Conservation (phyloP, 306 rosid genomes). For the Urtica urens region DNA sequence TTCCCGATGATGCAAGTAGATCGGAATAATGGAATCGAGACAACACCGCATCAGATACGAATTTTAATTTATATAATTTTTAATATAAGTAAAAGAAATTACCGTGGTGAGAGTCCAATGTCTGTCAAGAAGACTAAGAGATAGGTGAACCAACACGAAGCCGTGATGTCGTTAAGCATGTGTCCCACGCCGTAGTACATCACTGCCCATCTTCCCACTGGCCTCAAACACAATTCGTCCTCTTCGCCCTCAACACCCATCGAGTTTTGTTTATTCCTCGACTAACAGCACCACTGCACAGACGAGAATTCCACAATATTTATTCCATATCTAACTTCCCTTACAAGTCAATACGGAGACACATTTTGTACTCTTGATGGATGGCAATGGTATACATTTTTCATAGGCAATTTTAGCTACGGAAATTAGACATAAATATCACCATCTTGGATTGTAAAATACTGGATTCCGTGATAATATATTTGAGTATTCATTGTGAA, state of each 20-base stretch:
- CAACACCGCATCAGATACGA: too few species aligned
- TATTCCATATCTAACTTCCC: neutral
- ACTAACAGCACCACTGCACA: neutral
- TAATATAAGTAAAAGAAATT: conserved; percentile 3
- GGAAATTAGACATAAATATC: neutral
- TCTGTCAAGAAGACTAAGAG: conserved; percentile 75
- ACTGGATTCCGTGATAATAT: too few species aligned
- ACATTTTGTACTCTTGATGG: neutral
- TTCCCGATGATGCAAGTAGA: too few species aligned
- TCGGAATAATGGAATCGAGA: too few species aligned
- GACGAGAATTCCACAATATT: neutral
- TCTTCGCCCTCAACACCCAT: conserved; percentile 44
- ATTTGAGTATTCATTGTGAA: too few species aligned
- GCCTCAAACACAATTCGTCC: conserved; percentile 36
- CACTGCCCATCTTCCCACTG: conserved; percentile 58
- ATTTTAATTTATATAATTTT: too few species aligned
- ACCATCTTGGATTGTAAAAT: too few species aligned
- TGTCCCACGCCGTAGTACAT: conserved; percentile 84
- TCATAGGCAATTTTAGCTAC: neutral
- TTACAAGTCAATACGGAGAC: neutral
- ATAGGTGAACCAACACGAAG: conserved; percentile 96
- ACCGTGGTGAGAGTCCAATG: conserved; percentile 86
- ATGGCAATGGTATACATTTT: neutral
- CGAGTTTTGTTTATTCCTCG: neutral
- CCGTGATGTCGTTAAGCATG: conserved; percentile 95